Conservation (phyloP, 1,284 basidiomycete genomes). For the Mrakiaceae sp. region DNA sequence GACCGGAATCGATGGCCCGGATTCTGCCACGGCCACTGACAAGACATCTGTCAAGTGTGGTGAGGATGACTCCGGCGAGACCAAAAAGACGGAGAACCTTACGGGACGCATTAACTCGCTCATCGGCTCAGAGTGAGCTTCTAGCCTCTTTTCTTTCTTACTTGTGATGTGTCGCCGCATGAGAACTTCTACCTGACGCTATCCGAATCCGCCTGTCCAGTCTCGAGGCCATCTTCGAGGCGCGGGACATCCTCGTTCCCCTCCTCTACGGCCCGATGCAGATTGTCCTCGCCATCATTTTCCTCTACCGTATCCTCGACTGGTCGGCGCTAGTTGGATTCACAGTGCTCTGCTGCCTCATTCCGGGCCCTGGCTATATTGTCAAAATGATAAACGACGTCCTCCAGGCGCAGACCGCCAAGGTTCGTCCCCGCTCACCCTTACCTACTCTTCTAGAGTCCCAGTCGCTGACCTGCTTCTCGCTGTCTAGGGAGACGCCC, state of each 20-base stretch:
- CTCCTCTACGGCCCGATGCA: conserved; percentile 32
- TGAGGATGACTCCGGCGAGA: no score
- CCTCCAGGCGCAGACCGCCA: no score
- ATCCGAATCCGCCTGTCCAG: not conserved
- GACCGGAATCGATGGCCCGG: not conserved
- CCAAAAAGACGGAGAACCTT: conserved; percentile 27
- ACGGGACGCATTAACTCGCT: conserved; percentile 51
- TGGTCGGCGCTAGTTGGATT: conserved; percentile 10
- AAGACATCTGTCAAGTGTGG: no score
- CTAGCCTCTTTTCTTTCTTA: not conserved
- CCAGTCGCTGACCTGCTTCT: no score
- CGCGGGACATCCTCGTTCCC: conserved; percentile 22
- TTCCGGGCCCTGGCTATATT: no score
- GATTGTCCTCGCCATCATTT: conserved; percentile 16
- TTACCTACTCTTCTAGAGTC: no score
- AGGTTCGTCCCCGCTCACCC: no score
- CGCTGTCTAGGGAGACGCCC: conserved; percentile 22
- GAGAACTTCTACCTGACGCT: no score
- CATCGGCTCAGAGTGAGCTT: conserved; percentile 29
- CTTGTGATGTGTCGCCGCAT: not conserved
- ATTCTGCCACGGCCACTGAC: no score
- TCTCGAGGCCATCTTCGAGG: conserved; percentile 33
- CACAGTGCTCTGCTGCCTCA: conserved; percentile 33
- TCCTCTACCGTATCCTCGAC: conserved; percentile 14
- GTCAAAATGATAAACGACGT: no score